Evolutionary conservation across 306 rosid species (phyloP).

Genomic region (Trifolium fragiferum): DNA sequence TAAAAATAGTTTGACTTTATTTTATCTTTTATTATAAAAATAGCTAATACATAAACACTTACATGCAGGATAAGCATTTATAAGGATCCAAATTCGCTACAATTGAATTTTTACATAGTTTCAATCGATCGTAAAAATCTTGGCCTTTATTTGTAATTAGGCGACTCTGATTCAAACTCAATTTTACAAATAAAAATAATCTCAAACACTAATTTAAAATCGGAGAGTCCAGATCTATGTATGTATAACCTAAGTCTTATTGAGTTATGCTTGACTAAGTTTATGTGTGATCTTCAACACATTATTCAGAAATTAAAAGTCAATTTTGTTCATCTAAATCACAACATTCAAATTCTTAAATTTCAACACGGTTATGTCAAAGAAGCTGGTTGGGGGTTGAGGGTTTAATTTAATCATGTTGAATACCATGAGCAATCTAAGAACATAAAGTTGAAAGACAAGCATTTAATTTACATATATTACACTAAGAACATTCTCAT

Average conservation of each 20-base stretch:
- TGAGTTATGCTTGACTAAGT: background rate
- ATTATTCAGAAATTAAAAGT: background rate
- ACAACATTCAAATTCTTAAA: conserved; percentile 19
- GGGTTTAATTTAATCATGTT: conserved; percentile 3
- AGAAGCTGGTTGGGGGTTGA: conserved; percentile 8
- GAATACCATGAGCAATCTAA: conserved; percentile 9
- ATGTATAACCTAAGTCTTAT: background rate
- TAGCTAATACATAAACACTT: background rate
- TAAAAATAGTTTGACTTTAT: background rate
- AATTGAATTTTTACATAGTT: no score
- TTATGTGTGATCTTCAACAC: conserved; percentile 28
- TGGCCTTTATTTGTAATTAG: no score
- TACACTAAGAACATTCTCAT: conserved; percentile 44
- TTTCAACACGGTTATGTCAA: conserved; percentile 18
- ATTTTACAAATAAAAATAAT: background rate
- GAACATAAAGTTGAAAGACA: conserved; percentile 29
- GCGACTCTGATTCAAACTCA: no score
- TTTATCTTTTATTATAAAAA: background rate
- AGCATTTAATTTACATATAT: conserved; percentile 35
- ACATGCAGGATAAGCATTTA: background rate
- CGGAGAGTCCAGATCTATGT: no score
- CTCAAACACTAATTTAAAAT: no score
- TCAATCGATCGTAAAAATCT: no score
- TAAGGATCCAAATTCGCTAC: no score
- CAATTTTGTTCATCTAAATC: conserved; percentile 25